A percentile compares a stretch with the other conserved stretches of the same genome.
Conservation (phyloP, 2,329 filamentous ascomycete species). For the Colletotrichum lupini region DNA sequence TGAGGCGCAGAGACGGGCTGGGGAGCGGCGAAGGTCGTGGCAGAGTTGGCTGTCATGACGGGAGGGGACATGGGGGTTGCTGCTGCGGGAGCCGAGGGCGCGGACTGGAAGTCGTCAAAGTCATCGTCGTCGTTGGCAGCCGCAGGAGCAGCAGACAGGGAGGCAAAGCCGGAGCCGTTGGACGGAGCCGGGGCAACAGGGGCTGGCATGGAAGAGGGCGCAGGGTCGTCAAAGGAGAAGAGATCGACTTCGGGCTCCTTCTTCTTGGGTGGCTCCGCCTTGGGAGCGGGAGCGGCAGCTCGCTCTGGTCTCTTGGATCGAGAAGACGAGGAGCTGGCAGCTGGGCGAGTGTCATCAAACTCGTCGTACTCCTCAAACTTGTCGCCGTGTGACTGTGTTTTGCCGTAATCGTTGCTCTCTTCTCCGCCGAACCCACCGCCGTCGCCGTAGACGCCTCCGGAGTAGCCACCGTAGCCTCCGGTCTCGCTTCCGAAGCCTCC, state of each 20-base stretch:
- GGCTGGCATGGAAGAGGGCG: constrained; percentile 58
- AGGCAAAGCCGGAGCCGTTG: constrained; percentile 58
- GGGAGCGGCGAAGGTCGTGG: constrained; percentile 80
- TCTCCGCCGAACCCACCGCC: constrained; percentile 92
- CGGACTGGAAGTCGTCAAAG: constrained; percentile 97
- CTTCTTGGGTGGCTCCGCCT: constrained; percentile 78
- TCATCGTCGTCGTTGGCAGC: constrained; percentile 74
- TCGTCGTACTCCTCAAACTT: constrained; percentile 98
- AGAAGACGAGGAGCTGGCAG: constrained; percentile 60
- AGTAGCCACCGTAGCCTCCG: constrained; percentile 73
- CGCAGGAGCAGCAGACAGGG: constrained; percentile 49
- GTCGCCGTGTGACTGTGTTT: constrained; percentile 64
- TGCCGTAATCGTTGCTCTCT: constrained; percentile 66
- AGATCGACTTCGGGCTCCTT: constrained; percentile 92
- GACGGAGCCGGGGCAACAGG: constrained; percentile 56
- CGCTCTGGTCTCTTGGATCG: constrained; percentile 59
- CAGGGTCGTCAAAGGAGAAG: constrained; percentile 89
- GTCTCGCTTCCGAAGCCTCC: constrained; percentile 94
- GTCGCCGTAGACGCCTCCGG: constrained; percentile 89
- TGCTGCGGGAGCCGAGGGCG: constrained; percentile 59
- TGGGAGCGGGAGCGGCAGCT: constrained; percentile 63
- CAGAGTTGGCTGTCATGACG: constrained; percentile 63
- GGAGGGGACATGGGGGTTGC: constrained; percentile 59
- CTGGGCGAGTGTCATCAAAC: constrained; percentile 76
- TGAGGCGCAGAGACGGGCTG: constrained; percentile 88